These are phyloP conservation scores for Lactarius vividus DNA, from an alignment of 768 basidiomycete species.

Conservation along the genomic window DNA sequence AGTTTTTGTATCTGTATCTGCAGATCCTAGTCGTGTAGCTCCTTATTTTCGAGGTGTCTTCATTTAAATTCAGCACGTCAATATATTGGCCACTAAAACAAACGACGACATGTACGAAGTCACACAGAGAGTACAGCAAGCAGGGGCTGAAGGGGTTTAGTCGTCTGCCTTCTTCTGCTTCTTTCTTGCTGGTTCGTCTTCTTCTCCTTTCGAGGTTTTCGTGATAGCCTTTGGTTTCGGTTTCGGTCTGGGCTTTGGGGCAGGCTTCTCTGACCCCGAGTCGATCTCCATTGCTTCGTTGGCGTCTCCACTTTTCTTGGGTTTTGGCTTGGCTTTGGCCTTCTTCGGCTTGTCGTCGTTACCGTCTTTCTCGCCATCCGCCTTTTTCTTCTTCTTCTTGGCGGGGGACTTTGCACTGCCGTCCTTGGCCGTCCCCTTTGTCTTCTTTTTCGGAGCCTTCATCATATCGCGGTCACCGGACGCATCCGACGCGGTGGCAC, in stretches of 20 bases:
- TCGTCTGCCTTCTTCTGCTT: constrained; percentile 61
- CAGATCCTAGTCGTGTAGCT: constrained; percentile 18
- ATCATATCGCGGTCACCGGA: constrained; percentile 72
- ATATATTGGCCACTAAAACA: background rate
- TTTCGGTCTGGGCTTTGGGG: constrained; percentile 40
- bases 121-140: background rate
- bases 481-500: constrained; percentile 79
- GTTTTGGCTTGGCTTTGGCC: constrained; percentile 47
- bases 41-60: constrained; percentile 8
- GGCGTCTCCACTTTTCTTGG: constrained; percentile 39
- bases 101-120: constrained; percentile 2
- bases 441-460: constrained; percentile 37
- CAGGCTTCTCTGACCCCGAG: constrained; percentile 30
- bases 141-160: constrained; percentile 22
- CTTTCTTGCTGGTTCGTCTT: constrained; percentile 65
- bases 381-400: constrained; percentile 37
- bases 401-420: constrained; percentile 34
- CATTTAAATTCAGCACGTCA: constrained; percentile 3
- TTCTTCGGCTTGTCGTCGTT: constrained; percentile 43
- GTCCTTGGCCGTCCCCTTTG: constrained; percentile 44
- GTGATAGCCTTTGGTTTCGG: constrained; percentile 43
- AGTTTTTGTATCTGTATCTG: constrained; percentile 15
- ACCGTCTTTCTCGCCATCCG: constrained; percentile 26
- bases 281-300: constrained; percentile 43
- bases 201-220: constrained; percentile 41